These are phyloP conservation scores for Haplosporangium sp. DNA, from an alignment of 371 early-diverging fungal genomes.

Conservation along the genomic window DNA sequence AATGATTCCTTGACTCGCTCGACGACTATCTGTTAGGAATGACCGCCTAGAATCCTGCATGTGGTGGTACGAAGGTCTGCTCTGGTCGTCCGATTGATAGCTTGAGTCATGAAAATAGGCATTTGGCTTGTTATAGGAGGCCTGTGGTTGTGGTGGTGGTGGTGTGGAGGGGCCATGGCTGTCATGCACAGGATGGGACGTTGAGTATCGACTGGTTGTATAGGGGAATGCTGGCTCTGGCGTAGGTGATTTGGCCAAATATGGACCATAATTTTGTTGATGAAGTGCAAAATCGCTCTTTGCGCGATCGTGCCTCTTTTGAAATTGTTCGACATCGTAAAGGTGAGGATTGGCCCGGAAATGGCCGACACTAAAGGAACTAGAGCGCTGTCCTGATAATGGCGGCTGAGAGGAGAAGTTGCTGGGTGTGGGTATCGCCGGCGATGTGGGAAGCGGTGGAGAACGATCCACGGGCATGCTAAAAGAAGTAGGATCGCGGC, in stretches of 20 bases:
- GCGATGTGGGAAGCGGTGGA: constrained; percentile 7
- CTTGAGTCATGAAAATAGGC: constrained; percentile 13
- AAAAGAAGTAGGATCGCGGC: constrained; percentile 10
- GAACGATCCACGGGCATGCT: constrained; percentile 5
- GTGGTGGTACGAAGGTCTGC: constrained; percentile 5
- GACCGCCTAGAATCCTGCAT: constrained; percentile 12
- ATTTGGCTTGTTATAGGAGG: neutral
- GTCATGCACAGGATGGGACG: neutral
- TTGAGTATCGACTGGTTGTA: constrained; percentile 11
- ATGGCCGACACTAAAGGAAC: constrained; percentile 8
- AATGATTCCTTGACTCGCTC: constrained; percentile 31
- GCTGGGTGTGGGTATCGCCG: neutral
- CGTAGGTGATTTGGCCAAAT: constrained; percentile 38
- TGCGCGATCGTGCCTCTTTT: constrained; percentile 21
- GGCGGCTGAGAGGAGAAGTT: constrained; percentile 15
- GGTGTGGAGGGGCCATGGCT: constrained; percentile 1
- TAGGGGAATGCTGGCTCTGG: constrained; percentile 24
- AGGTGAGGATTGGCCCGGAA: constrained; percentile 26
- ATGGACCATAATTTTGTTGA: constrained; percentile 54
- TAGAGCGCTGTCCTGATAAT: constrained; percentile 27
- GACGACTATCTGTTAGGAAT: constrained; percentile 24
- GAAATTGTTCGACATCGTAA: constrained; percentile 18
- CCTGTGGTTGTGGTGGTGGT: constrained; percentile 4
- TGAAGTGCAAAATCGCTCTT: constrained; percentile 50
- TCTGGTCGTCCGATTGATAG: constrained; percentile 6